Base-by-base conservation (phyloP, 2,329 filamentous ascomycete species). In the Chaetomiaceae sp. region DNA sequence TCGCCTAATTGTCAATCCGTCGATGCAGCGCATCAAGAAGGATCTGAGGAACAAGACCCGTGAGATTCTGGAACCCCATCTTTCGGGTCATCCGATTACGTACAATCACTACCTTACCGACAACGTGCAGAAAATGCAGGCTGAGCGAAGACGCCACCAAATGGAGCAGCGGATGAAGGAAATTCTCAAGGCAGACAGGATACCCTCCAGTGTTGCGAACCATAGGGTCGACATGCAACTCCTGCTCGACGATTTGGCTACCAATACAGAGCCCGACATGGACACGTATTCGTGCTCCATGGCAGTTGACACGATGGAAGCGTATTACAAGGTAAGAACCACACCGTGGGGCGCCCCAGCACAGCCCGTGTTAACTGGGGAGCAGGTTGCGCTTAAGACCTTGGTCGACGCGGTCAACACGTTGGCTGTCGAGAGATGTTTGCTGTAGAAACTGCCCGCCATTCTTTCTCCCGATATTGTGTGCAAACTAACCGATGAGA, bases 71-170 rank as follows among this genome's bases (percentile, higher is more conserved):
- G 47, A 38, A 9, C 61, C 63, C 2, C 63, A 69, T 43, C 29
- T 55, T 3, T 33, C 29, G 2, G 51, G 58, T 0, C 71, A 73
- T 48, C 69, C 71, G 0, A 72, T 74, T 32, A 73, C 71, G 0
- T 73, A 73, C 52, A 70, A 74, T 48, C 63, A 68, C 41, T 63
- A 69, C 37, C 57, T 73, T 3, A 69, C 65, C 1, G 65, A 71
- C 7, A 68, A 56, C 1, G 58, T 73, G 1, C 65, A 70, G 44
- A 64, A 66, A 25, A 61, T 61, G 16, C 64, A 64, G 25, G 11
- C 23, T 2, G 10, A 37, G 1, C 42, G 55, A 4, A 25, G 3
- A 3, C 33, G 27, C 1, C 20, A 20, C 6, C 16, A 18, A 2
- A 18, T 47, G n/a, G 47, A 51, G 36, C 13, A 21, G 21, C 33